Evolutionary conservation across 495 filamentous ascomycete species (phyloP).

Genomic region (Achaetomiella virescens): DNA sequence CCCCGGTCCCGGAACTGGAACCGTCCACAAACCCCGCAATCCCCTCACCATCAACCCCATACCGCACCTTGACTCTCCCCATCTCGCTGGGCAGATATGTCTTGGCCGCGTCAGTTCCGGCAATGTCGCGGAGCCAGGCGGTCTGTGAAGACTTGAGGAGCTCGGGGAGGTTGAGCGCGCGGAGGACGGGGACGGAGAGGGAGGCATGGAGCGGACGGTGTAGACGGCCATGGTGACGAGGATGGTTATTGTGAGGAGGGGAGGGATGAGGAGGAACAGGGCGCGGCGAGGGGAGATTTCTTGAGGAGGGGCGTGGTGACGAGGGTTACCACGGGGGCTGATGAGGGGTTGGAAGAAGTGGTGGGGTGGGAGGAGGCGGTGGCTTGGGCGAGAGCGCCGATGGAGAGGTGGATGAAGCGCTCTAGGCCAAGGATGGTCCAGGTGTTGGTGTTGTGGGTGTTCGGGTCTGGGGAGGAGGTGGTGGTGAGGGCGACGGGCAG

Average conservation of each 20-base stretch:
- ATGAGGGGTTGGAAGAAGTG: not conserved
- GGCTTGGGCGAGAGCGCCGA: constrained; percentile 25
- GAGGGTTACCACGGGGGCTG: not conserved
- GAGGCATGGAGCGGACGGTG: constrained; percentile 5
- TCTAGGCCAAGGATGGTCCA: constrained; percentile 24
- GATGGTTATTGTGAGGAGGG: constrained; percentile 10
- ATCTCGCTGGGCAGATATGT: constrained; percentile 21
- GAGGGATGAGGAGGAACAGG: constrained; percentile 20
- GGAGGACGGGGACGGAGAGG: constrained; percentile 25
- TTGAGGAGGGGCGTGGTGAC: constrained; percentile 5
- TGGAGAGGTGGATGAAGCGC: constrained; percentile 21
- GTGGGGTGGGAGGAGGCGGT: constrained; percentile 6
- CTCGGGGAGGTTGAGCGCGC: constrained; percentile 14
- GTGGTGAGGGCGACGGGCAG: constrained; percentile 17
- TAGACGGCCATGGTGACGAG: constrained; percentile 4
- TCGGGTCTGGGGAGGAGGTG: not conserved
- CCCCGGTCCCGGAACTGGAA: too few species aligned
- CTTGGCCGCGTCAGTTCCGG: constrained; percentile 22
- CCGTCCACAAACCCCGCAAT: not conserved
- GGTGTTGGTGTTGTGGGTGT: constrained; percentile 10
- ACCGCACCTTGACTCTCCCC: constrained; percentile 16
- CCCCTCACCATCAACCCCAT: constrained; percentile 17
- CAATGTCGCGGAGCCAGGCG: constrained; percentile 16
- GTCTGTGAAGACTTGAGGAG: constrained; percentile 28
- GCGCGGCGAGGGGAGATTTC: constrained; percentile 9